Evolutionary conservation across 2,329 filamentous ascomycete genomes (phyloP).

Genomic region (Penicillium sp.): DNA sequence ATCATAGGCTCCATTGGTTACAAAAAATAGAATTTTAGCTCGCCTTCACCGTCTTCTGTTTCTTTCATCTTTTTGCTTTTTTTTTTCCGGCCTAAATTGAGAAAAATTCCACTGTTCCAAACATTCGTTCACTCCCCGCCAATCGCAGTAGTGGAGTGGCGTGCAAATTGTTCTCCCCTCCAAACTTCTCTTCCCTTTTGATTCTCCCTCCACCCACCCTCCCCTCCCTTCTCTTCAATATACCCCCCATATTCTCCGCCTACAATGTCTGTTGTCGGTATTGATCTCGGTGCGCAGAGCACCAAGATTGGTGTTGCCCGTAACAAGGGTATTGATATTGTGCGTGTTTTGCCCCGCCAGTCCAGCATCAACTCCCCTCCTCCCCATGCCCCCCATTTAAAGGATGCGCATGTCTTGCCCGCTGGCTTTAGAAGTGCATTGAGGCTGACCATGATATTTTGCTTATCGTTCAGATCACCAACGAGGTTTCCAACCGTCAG

Average conservation of each 20-base stretch:
- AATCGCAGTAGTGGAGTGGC: constrained; percentile 41
- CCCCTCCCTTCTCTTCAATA: constrained; percentile 24
- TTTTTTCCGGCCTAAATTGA: constrained; percentile 12
- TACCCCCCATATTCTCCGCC: constrained; percentile 22
- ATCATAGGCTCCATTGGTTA: not conserved
- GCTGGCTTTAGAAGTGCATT: not conserved
- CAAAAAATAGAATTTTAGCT: not conserved
- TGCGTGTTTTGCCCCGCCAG: constrained; percentile 60
- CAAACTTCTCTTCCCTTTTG: constrained; percentile 27
- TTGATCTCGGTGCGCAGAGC: constrained; percentile 96
- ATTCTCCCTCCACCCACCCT: constrained; percentile 24
- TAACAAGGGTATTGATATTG: constrained; percentile 98
- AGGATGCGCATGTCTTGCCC: not conserved
- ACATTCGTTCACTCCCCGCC: constrained; percentile 29
- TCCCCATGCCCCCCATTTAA: not conserved
- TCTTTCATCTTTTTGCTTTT: no score
- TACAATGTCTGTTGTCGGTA: constrained; percentile 70
- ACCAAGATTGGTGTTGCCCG: constrained; percentile 96
- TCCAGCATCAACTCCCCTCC: constrained; percentile 10
- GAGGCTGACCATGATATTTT: constrained; percentile 12
- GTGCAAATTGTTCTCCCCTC: constrained; percentile 45
- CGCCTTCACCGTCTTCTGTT: not conserved
- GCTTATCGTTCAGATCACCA: constrained; percentile 73
- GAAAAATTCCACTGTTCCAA: constrained; percentile 30
- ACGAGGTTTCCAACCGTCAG: constrained; percentile 97